Conservation (phyloP, 306 rosid genomes). For the Acacia confusa region DNA sequence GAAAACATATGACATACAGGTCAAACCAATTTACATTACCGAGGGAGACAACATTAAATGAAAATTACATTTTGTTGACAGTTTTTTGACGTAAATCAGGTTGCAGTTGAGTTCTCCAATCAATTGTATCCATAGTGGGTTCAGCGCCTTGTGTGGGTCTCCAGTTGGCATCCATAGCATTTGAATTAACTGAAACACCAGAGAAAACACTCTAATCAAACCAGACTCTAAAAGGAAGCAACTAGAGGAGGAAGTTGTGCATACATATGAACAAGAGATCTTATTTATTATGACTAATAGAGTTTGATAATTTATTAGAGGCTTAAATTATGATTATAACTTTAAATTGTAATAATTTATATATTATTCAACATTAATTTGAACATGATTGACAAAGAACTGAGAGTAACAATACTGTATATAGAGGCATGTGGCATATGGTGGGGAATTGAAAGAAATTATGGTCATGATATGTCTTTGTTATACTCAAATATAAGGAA, state of each 20-base stretch:
- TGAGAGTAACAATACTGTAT: background rate
- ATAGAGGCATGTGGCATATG: background rate
- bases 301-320: background rate
- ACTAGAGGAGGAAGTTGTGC: background rate
- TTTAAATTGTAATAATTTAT: background rate
- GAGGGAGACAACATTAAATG: slow-evolving; percentile 8
- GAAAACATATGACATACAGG: background rate
- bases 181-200: slow-evolving; percentile 22
- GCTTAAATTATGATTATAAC: background rate
- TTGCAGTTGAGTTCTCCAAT: slow-evolving; percentile 53
- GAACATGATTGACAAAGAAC: background rate
- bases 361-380: background rate
- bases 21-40: background rate
- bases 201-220: slow-evolving; percentile 13
- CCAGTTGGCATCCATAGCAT: slow-evolving; percentile 49
- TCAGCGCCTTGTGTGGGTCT: slow-evolving; percentile 45
- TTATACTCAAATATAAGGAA: background rate
- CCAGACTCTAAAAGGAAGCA: slow-evolving; percentile 19
- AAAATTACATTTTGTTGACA: slow-evolving; percentile 55
- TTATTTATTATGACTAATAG: background rate
- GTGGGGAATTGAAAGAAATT: background rate
- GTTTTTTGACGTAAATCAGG: slow-evolving; percentile 48
- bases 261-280: background rate
- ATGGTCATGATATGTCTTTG: background rate
- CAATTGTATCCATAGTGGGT: slow-evolving; percentile 38